phyloP scores from a whole-genome alignment of 169 alveolate species.

The Miamiensis avidus region DNA sequence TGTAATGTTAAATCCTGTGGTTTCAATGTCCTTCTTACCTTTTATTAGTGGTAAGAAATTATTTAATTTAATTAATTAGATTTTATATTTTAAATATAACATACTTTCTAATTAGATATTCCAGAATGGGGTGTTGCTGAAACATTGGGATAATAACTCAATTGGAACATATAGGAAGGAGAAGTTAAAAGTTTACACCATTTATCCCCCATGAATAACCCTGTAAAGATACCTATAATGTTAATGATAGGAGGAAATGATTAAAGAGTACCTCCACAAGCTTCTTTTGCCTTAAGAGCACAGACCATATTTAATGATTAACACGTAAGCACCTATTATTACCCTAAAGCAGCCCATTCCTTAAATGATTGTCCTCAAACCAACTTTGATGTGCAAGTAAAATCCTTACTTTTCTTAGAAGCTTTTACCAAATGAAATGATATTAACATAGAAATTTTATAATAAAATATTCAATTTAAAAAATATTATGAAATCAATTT shows the following conservation, averaged over 20 bases:
- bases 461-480: too few relatives aligned
- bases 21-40: constrained; percentile 23
- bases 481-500: too few relatives aligned
- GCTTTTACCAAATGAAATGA: too few relatives aligned
- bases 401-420: constrained; percentile 7
- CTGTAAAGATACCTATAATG: constrained; percentile 29
- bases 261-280: constrained; percentile 42
- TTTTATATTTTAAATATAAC: too few relatives aligned
- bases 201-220: constrained; percentile 17
- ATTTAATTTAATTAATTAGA: background rate
- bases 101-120: constrained; percentile 14
- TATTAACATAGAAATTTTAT: too few relatives aligned
- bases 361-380: constrained; percentile 34
- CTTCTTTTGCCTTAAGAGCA: constrained; percentile 31
- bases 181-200: constrained; percentile 29
- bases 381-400: constrained; percentile 12
- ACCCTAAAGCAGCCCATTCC: constrained; percentile 39
- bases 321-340: constrained; percentile 34
- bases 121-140: constrained; percentile 46
- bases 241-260: constrained; percentile 35
- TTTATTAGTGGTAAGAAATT: constrained; percentile 15
- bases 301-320: constrained; percentile 28
- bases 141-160: constrained; percentile 10
- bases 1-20: constrained; percentile 35
- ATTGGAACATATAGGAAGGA: constrained; percentile 39